A percentile compares a stretch with the other conserved stretches of the same genome.
These are phyloP conservation scores for Achlya hypogyna DNA, from an alignment of 352 stramenopile species.

Conservation along the genomic window DNA sequence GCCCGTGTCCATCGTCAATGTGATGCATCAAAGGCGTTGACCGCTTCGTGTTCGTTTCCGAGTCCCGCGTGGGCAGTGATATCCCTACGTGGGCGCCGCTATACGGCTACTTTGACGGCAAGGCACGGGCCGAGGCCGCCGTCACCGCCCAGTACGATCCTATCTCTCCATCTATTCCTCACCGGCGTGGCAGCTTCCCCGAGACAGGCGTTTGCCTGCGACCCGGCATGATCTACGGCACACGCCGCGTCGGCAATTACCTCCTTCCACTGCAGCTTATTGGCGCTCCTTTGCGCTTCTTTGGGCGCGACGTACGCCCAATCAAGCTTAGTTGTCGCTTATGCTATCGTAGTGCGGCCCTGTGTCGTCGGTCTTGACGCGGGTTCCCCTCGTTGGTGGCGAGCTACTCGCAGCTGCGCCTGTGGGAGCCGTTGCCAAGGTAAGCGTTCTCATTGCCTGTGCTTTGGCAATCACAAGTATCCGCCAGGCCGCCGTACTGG, in stretches of 20 bases:
- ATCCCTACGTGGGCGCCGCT: conserved; percentile 64
- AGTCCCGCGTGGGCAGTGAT: conserved; percentile 78
- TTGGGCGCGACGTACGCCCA: conserved; percentile 32
- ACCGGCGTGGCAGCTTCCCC: conserved; percentile 39
- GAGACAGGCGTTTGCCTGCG: conserved; percentile 67
- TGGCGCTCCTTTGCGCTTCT: conserved; percentile 55
- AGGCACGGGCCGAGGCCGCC: conserved; percentile 72
- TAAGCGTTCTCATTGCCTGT: no score
- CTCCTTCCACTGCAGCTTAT: conserved; percentile 67
- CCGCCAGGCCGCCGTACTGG: conserved; percentile 64
- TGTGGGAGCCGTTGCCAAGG: conserved; percentile 57
- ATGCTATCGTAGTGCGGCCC: conserved; percentile 36
- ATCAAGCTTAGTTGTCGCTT: neutral
- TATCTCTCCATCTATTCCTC: neutral
- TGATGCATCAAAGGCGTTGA: conserved; percentile 29
- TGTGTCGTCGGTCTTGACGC: conserved; percentile 42
- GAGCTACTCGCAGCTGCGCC: conserved; percentile 59
- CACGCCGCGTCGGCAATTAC: conserved; percentile 46
- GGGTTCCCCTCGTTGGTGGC: conserved; percentile 55
- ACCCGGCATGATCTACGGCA: conserved; percentile 87
- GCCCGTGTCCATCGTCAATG: neutral
- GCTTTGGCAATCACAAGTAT: no score
- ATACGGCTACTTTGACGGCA: conserved; percentile 86
- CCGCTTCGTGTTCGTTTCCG: conserved; percentile 88
- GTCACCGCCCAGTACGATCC: conserved; percentile 27